These are phyloP conservation scores for Conringia planisiliqua DNA, from an alignment of 345 rosid species.

Conservation along the genomic window DNA sequence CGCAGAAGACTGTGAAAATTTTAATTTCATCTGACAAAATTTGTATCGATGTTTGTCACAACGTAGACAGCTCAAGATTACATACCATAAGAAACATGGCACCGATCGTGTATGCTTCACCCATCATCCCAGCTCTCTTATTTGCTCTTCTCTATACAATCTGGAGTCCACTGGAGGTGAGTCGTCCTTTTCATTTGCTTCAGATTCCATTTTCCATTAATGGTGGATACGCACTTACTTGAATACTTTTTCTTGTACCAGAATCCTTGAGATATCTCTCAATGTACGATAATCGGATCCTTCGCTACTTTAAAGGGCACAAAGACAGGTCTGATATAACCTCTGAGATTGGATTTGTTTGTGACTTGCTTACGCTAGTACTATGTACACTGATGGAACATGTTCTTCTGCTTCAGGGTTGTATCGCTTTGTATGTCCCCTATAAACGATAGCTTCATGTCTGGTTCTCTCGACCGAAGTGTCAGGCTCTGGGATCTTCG, in stretches of 20 bases:
- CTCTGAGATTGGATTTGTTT: background rate
- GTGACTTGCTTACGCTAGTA: background rate
- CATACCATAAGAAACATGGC: constrained; percentile 89
- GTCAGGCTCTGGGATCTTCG: constrained; percentile 99
- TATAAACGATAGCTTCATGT: constrained; percentile 96
- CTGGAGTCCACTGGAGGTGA: constrained; percentile 77
- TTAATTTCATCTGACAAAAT: constrained; percentile 5
- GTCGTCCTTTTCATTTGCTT: constrained; percentile 20
- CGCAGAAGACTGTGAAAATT: background rate
- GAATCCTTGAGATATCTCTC: constrained; percentile 89
- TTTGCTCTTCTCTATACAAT: constrained; percentile 81
- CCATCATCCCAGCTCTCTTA: constrained; percentile 91
- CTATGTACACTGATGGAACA: background rate
- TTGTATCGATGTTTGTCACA: background rate
- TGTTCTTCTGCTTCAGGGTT: constrained; percentile 50
- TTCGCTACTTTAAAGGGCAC: constrained; percentile 97
- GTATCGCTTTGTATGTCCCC: constrained; percentile 99
- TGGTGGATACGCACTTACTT: constrained; percentile 3
- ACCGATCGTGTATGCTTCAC: constrained; percentile 93
- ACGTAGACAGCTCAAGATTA: constrained; percentile 87
- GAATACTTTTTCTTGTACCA: constrained; percentile 32
- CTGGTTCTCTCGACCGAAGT: constrained; percentile 89
- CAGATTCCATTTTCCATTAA: background rate
- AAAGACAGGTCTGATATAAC: constrained; percentile 60
- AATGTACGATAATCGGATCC: constrained; percentile 93